phyloP scores from a whole-genome alignment of 1,284 basidiomycete species.

The Entoloma clypeatum region DNA sequence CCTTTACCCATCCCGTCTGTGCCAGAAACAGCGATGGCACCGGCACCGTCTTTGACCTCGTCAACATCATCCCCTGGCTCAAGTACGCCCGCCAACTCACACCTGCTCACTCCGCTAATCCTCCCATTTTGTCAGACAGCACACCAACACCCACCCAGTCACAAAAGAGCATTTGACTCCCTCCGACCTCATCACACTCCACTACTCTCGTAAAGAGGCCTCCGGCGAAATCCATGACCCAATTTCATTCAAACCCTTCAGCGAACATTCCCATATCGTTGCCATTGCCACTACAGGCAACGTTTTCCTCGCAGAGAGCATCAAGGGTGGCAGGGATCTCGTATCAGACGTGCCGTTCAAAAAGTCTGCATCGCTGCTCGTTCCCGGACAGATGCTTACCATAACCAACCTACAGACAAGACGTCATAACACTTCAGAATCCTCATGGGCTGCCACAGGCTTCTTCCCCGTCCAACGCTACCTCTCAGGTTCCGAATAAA shows the following conservation, averaged over 20 bases:
- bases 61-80: conserved; percentile 91
- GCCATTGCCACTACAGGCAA: conserved; percentile 89
- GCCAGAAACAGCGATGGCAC: conserved; percentile 77
- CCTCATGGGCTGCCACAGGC: conserved; percentile 68
- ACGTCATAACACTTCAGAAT: conserved; percentile 91
- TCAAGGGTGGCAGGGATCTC: conserved; percentile 86
- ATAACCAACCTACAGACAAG: conserved; percentile 49
- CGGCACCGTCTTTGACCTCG: conserved; percentile 80
- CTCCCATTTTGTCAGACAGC: conserved; percentile 44
- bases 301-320: conserved; percentile 86
- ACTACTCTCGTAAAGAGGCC: conserved; percentile 77
- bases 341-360: conserved; percentile 84
- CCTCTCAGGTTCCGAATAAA: conserved; percentile 27
- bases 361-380: conserved; percentile 44
- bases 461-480: conserved; percentile 40
- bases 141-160: conserved; percentile 80
- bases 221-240: conserved; percentile 86
- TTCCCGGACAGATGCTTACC: conserved; percentile 5
- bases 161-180: conserved; percentile 80
- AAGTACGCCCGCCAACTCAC: conserved; percentile 55
- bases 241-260: conserved; percentile 91
- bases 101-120: conserved; percentile 12
- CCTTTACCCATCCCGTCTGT: conserved; percentile 87
- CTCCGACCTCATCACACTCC: conserved; percentile 80
- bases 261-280: conserved; percentile 87